Base-by-base conservation (phyloP, 495 filamentous ascomycete species). In the Penicillium cinerascens region DNA sequence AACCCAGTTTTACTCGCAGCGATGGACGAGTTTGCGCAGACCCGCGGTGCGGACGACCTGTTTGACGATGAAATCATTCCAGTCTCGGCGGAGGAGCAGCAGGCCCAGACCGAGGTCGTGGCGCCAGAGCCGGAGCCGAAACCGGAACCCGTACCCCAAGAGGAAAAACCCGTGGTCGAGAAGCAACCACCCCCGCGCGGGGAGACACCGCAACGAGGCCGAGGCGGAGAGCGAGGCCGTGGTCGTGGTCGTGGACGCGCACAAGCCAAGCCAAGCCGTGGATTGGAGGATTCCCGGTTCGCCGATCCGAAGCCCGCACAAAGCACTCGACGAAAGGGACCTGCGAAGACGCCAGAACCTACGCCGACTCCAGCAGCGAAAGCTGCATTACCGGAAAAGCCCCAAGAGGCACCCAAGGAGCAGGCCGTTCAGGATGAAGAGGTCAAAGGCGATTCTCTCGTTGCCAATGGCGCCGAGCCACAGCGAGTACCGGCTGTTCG, bases 21-120 rank as follows among this genome's bases (percentile, higher is more conserved):
- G 40, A 65, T 72, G 51, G 72, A 77, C 53, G 70, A 73, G 49
- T 87, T 87, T 56, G 84, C 84, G 16, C 86, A 87, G 58, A 86
- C 85, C 0, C 75, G 85, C 25, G 77, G 75, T 10, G 78, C 77
- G 15, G 85, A 89, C 55, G 84, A 88, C 64, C 67, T 88, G 15
- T 87, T 87, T 59, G 82, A 85, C 55, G 86, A 89, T 59, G 86
- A 88, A 58, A 86, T 88, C 55, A 82, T 82, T 29, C 85, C 86
- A 4, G 69, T 86, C 25, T 47, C 77, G 2, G 64, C 64, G 3
- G 68, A 70, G 47, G 57, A 73, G 35, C 66, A 65, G 36, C 54
- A 74, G 35, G 45, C 47, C 4, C 68, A 64, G 33, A 59, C 59
- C 1, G 64, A 69, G 35, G 50, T 49, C 26, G 45, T 58, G n/a